phyloP scores from a whole-genome alignment of 805 yeast species.

The Wickerhamiella brachini region DNA sequence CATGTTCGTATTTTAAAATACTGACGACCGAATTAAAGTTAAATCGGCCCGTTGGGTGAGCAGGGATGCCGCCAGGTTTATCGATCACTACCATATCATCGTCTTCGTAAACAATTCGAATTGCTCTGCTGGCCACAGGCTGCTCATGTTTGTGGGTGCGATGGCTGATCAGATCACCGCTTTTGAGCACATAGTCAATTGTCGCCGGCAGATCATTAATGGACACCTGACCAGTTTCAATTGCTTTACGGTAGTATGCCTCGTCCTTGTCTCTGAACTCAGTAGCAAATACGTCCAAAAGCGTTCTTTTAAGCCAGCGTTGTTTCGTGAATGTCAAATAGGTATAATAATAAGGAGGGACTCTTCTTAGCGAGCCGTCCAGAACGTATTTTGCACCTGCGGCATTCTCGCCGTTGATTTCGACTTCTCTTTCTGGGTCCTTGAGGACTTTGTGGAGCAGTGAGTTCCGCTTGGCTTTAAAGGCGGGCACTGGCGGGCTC shows the following conservation, averaged over 20 bases:
- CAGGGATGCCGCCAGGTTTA: slow-evolving; percentile 91
- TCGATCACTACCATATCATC: slow-evolving; percentile 70
- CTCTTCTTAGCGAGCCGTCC: slow-evolving; percentile 42
- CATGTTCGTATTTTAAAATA: slow-evolving; percentile 57
- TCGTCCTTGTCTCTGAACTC: slow-evolving; percentile 76
- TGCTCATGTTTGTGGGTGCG: slow-evolving; percentile 84
- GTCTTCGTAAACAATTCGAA: slow-evolving; percentile 58
- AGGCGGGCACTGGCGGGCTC: slow-evolving; percentile 4
- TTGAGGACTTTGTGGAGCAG: slow-evolving; percentile 15
- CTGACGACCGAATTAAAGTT: slow-evolving; percentile 70
- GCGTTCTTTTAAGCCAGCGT: slow-evolving; percentile 78
- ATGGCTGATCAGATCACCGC: slow-evolving; percentile 77
- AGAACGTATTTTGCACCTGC: slow-evolving; percentile 24
- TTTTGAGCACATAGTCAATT: slow-evolving; percentile 49
- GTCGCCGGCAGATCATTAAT: slow-evolving; percentile 55
- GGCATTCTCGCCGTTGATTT: slow-evolving; percentile 16
- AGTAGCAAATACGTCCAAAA: slow-evolving; percentile 63
- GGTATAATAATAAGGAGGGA: slow-evolving; percentile 77
- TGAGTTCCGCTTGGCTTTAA: slow-evolving; percentile 14
- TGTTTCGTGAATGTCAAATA: slow-evolving; percentile 82
- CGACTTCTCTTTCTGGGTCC: slow-evolving; percentile 16
- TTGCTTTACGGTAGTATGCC: slow-evolving; percentile 50
- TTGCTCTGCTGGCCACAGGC: slow-evolving; percentile 45
- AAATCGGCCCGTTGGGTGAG: slow-evolving; percentile 84
- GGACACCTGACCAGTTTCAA: slow-evolving; percentile 61